Evolutionary conservation across 768 basidiomycete genomes (phyloP).

Genomic region (Flagelloscypha sp.): DNA sequence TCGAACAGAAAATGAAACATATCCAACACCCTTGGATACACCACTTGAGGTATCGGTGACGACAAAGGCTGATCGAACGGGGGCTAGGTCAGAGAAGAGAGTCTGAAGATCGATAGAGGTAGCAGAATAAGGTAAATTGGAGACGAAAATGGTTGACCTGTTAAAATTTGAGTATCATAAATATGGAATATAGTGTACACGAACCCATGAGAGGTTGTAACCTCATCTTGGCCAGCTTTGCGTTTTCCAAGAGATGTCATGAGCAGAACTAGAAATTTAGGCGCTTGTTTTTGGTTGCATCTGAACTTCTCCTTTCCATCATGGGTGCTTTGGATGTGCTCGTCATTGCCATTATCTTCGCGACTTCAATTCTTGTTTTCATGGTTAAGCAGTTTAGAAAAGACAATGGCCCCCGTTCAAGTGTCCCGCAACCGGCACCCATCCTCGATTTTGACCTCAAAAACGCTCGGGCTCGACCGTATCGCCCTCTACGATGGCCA

Average conservation of each 20-base stretch:
- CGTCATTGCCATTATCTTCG: too few species aligned
- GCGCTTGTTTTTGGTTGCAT: too few species aligned
- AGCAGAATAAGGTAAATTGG: conserved; percentile 83
- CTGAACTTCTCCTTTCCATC: too few species aligned
- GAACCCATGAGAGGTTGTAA: conserved; percentile 14
- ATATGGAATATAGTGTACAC: background rate
- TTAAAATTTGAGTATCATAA: background rate
- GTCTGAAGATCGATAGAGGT: conserved; percentile 89
- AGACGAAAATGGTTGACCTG: conserved; percentile 87
- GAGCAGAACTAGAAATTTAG: too few species aligned
- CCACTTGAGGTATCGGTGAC: conserved; percentile 72
- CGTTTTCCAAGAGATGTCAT: conserved; percentile 19
- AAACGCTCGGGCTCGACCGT: conserved; percentile 38
- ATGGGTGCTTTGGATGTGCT: too few species aligned
- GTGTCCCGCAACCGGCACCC: conserved; percentile 35
- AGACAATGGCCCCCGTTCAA: too few species aligned
- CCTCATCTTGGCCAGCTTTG: conserved; percentile 15
- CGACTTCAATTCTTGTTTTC: too few species aligned
- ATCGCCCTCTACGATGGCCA: conserved; percentile 48
- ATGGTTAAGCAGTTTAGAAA: too few species aligned
- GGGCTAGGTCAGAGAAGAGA: conserved; percentile 91
- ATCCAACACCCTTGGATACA: conserved; percentile 90
- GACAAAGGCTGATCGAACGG: conserved; percentile 89
- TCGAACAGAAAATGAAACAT: conserved; percentile 82
- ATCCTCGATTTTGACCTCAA: conserved; percentile 34